Evolutionary conservation across 2,329 filamentous ascomycete species (phyloP).

Genomic region (Clonostachys rosea): DNA sequence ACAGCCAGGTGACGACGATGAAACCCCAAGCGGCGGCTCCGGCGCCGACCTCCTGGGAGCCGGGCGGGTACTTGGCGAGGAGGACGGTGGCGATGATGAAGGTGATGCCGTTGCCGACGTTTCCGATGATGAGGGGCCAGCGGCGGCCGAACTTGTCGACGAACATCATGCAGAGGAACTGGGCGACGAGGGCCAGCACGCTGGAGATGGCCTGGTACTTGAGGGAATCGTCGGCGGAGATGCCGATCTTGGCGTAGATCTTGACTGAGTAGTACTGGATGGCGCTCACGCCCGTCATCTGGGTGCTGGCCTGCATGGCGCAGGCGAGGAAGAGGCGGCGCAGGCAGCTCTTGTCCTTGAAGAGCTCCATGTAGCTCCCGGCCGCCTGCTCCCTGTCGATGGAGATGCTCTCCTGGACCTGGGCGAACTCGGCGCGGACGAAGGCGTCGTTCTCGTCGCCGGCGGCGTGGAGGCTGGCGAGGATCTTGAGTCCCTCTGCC

Average conservation of each 20-base stretch:
- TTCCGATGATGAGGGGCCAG: conserved; percentile 68
- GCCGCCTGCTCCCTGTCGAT: conserved; percentile 65
- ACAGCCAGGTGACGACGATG: conserved; percentile 70
- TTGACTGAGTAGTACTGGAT: conserved; percentile 71
- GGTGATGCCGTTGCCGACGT: conserved; percentile 64
- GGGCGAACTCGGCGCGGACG: conserved; percentile 68
- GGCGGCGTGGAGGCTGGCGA: conserved; percentile 66
- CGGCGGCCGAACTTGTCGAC: conserved; percentile 69
- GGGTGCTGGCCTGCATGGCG: conserved; percentile 64
- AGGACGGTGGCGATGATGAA: conserved; percentile 65
- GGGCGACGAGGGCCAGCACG: conserved; percentile 64
- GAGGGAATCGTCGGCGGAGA: conserved; percentile 58
- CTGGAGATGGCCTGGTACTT: conserved; percentile 74
- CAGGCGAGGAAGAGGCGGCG: conserved; percentile 67
- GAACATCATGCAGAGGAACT: conserved; percentile 62
- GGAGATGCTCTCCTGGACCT: conserved; percentile 63
- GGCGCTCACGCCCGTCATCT: conserved; percentile 72
- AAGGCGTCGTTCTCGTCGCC: conserved; percentile 62
- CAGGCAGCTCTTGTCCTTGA: conserved; percentile 57
- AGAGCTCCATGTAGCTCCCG: conserved; percentile 66
- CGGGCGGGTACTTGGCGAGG: conserved; percentile 52
- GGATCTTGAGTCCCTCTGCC: conserved; percentile 60
- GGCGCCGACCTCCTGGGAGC: conserved; percentile 23
- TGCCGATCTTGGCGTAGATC: conserved; percentile 68
- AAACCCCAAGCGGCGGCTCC: conserved; percentile 64